Base-by-base conservation (phyloP, 2,329 filamentous ascomycete genomes). In the Microcyclosporella mali region DNA sequence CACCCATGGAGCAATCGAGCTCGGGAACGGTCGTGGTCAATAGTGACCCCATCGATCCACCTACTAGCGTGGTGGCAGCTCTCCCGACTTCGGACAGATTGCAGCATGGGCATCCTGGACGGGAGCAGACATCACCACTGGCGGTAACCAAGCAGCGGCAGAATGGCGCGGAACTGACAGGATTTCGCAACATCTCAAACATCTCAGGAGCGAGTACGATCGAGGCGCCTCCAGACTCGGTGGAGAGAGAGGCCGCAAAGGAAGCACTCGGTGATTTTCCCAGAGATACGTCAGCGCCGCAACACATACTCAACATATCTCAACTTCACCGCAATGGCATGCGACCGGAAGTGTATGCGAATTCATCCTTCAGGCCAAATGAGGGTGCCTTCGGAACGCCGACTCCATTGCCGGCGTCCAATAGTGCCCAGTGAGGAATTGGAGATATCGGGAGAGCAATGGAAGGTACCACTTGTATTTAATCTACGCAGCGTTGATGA, bases 201-300 rank as follows among this genome's bases (percentile, higher is more conserved):
- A 59, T 55, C 6, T 62, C 65, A 4, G 67, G 64, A 16, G 67
- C 64, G 1, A 63, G 58, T 46, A 63, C 60, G 2, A 60, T 63
- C 33, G 59, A 62, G 32, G 59, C 59, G 15, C 50, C 50, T 2
- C 52, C 52, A 9, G 51, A 50, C n/a, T 55, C 52, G 9, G 49
- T 49, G 10, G 54, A 56, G 34, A 55, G 51, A 39, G 45, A 48
- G 31, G 17, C 31, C 15, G 43, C 28, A 9, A 35, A 43, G 34
- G 44, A 46, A 15, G 41, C 42, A 8, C 42, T 50, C 4, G 41
- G 43, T 25, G 47, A 48, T 2, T 40, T 52, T 4, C 39, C 42
- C n/a, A 52, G 47, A 43, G 56, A 56, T 21, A 16, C 40, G 11
- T 51, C 50, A 2, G 50, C 47, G 14, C 47, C 55, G 31, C 52